Evolutionary conservation across 257 asterid genomes (phyloP).

Genomic region (Salvia hispanica): DNA sequence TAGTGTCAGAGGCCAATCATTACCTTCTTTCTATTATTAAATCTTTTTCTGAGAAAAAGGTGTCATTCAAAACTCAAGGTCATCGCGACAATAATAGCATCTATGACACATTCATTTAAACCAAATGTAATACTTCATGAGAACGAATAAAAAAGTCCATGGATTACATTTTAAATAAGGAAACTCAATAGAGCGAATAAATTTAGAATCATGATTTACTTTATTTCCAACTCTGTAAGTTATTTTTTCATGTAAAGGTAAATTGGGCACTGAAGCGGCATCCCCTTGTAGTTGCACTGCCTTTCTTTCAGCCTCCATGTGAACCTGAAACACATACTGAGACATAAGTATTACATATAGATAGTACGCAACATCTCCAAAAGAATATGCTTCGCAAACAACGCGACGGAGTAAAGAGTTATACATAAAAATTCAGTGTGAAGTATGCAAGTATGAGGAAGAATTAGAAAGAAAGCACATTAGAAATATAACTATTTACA

Average conservation of each 20-base stretch:
- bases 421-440: neutral
- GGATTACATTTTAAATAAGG: neutral
- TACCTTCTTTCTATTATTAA: constrained; percentile 7
- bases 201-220: constrained; percentile 43
- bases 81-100: no score
- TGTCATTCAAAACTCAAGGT: no score
- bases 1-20: constrained; percentile 26
- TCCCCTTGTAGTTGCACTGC: constrained; percentile 60
- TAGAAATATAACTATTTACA: no score
- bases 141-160: no score
- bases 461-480: no score
- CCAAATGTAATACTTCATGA: no score
- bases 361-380: constrained; percentile 10
- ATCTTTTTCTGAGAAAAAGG: no score
- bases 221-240: constrained; percentile 89
- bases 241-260: constrained; percentile 64
- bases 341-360: constrained; percentile 19
- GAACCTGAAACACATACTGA: constrained; percentile 63
- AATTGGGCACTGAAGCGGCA: constrained; percentile 40
- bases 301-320: constrained; percentile 93
- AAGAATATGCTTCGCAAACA: neutral
- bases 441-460: neutral
- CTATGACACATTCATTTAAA: no score
- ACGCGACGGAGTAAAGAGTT: constrained; percentile 7
- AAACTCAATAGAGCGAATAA: constrained; percentile 21